Conservation (phyloP, 1,284 basidiomycete species). For the Ustilago curta region DNA sequence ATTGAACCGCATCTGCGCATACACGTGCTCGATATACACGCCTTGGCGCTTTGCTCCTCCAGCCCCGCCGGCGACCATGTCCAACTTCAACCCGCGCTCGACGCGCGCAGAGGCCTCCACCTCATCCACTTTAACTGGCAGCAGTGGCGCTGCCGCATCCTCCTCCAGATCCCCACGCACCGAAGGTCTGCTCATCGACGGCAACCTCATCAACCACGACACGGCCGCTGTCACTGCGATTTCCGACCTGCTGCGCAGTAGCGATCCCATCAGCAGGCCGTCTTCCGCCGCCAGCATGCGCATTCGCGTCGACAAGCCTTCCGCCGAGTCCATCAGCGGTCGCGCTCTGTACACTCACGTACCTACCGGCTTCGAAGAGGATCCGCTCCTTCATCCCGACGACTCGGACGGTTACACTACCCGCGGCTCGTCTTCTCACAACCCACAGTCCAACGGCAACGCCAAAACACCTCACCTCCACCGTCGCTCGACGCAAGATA, state of each 20-base stretch:
- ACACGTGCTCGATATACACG: no score
- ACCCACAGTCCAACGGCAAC: slow-evolving; percentile 11
- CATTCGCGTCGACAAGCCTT: slow-evolving; percentile 59
- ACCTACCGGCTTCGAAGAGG: slow-evolving; percentile 57
- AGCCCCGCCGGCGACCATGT: slow-evolving; percentile 9
- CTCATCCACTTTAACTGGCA: slow-evolving; percentile 17
- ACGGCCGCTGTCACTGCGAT: slow-evolving; percentile 38
- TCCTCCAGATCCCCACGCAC: slow-evolving; percentile 22
- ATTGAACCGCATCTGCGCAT: no score
- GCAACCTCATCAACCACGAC: slow-evolving; percentile 39
- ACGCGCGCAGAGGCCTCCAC: slow-evolving; percentile 29
- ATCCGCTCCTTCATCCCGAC: slow-evolving; percentile 45
- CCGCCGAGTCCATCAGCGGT: slow-evolving; percentile 48
- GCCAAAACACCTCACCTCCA: slow-evolving; percentile 10
- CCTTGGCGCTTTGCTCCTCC: background rate
- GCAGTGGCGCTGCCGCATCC: background rate
- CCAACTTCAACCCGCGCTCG: slow-evolving; percentile 14
- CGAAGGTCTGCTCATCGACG: slow-evolving; percentile 35
- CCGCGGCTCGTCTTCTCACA: slow-evolving; percentile 3
- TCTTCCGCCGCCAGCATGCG: slow-evolving; percentile 59
- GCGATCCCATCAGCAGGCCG: slow-evolving; percentile 53
- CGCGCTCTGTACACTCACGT: slow-evolving; percentile 59
- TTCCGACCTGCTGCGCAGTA: slow-evolving; percentile 37
- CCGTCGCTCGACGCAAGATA: slow-evolving; percentile 15
- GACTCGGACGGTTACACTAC: slow-evolving; percentile 18